phyloP scores from a whole-genome alignment of 768 basidiomycete species.

The Tricholoma flavovirens region DNA sequence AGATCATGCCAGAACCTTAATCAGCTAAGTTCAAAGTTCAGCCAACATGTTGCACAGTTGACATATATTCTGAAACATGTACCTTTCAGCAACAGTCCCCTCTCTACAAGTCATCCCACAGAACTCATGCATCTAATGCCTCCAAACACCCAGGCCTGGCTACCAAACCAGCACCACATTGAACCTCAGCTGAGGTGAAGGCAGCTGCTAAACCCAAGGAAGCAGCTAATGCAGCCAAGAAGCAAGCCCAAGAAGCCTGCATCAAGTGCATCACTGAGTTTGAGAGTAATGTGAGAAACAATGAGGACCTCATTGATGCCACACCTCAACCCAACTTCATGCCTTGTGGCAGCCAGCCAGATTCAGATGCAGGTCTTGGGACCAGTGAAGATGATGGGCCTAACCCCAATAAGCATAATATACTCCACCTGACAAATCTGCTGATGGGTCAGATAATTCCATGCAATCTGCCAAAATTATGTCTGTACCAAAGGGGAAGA shows the following conservation, averaged over 20 bases:
- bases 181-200: not conserved
- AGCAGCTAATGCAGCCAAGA: not conserved
- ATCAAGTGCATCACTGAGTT: not conserved
- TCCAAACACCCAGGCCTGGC: not conserved
- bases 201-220: no score
- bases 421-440: not conserved
- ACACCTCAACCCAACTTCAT: not conserved
- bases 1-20: no score
- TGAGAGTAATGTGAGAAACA: not conserved
- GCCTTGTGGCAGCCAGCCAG: not conserved
- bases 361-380: not conserved
- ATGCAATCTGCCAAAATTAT: not conserved
- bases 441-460: not conserved
- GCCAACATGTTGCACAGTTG: no score
- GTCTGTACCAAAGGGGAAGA: not conserved
- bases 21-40: no score
- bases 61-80: no score
- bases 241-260: not conserved
- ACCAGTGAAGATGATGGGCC: not conserved
- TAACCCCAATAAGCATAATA: not conserved
- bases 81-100: no score
- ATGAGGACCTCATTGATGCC: not conserved
- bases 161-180: not conserved
- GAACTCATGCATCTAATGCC: not conserved
- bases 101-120: no score